Evolutionary conservation across 78 protist genomes (phyloP), one percentile per base, ranked within the genome.

Genomic region (Tieghemostelium lacteum): DNA sequence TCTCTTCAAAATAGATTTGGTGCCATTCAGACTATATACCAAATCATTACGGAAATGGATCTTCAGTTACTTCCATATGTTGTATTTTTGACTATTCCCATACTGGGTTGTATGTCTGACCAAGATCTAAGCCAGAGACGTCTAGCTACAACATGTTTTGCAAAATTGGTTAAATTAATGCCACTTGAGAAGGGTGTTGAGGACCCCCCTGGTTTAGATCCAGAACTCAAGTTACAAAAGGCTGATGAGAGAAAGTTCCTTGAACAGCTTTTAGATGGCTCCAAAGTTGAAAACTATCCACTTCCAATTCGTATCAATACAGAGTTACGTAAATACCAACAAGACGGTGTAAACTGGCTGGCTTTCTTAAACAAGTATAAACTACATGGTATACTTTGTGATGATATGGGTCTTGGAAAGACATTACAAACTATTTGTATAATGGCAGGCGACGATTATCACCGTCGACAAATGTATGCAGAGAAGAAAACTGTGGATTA

Each of bases 401-500:
- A 98, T 57, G 98, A 98, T 62, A 98, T 98, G 99, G 99, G 99
- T 14, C 96, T 98, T 22, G 99, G 99, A 3, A 98, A 98, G 94
- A 97, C 99, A 17, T 89, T 98, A 42, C 98, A 97, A 91, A 71
- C 98, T 36, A 91, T 96, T 33, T 85, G 97, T 85, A 75, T 94
- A n/a, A 22, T 96, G 69, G 96, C 96, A 0, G 86, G 85, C 24
- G 86, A 63, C 24, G 77, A 73, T 34, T 49, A 42, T 28, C 93
- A 89, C 60, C 70, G 85, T n/a, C 71, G 72, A 26, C 58, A 31
- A 7, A 37, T 49, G 20, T 76, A 39, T 50, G 55, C 70, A 19
- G 86, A 62, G 14, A 69, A 76, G 31, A 54, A 58, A 16, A 87
- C 62, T 14, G 54, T 65, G 0, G 70, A 71, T 66, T 75, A 54